Conservation (phyloP, 1,284 basidiomycete species). For the Naganishia sp. region DNA sequence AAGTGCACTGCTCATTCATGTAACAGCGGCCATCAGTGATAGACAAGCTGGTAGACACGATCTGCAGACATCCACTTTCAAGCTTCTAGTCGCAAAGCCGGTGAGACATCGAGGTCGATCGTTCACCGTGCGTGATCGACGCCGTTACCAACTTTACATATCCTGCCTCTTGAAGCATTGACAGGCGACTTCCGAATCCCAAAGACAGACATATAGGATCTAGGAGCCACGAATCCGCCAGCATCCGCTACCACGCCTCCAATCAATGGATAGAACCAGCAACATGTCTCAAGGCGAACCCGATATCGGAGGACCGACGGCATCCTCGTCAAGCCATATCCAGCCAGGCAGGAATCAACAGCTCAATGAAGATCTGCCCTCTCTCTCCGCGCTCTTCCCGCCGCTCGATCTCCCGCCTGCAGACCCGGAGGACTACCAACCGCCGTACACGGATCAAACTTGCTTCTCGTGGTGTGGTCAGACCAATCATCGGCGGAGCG, state of each 20-base stretch:
- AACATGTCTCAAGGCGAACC: neutral
- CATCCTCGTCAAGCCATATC: neutral
- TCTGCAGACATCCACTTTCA: too few relatives aligned
- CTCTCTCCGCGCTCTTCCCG: slow-evolving; percentile 20
- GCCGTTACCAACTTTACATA: neutral
- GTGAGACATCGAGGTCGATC: neutral
- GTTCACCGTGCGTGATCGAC: neutral
- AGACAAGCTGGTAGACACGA: too few relatives aligned
- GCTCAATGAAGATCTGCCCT: slow-evolving; percentile 6
- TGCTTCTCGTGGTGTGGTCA: slow-evolving; percentile 28
- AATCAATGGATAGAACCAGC: neutral
- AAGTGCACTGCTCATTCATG: too few relatives aligned
- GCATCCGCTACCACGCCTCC: too few relatives aligned
- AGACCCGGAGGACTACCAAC: slow-evolving; percentile 20
- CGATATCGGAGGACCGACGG: neutral
- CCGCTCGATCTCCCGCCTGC: slow-evolving; percentile 23
- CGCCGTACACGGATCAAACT: slow-evolving; percentile 24
- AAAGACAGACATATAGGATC: too few relatives aligned
- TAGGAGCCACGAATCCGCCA: too few relatives aligned
- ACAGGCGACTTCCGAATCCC: too few relatives aligned
- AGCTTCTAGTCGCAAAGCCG: neutral
- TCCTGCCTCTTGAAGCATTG: too few relatives aligned
- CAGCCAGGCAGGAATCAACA: neutral
- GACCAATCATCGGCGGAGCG: slow-evolving; percentile 13
- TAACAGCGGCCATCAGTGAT: too few relatives aligned